Conservation (phyloP, 2,329 filamentous ascomycete species). For the Ascochyta viciae-villosae region DNA sequence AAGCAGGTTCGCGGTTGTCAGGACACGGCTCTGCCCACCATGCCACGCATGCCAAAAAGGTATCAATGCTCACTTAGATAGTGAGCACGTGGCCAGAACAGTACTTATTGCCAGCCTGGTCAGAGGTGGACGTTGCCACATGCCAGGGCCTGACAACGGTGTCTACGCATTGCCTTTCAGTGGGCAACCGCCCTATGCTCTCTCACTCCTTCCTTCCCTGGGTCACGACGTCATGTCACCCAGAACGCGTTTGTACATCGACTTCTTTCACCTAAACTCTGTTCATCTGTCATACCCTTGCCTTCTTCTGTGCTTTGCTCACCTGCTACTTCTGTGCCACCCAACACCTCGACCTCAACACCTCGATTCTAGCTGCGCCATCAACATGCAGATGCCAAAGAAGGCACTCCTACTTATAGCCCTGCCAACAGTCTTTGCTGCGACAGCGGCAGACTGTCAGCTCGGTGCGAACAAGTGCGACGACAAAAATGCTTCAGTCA, state of each 20-base stretch:
- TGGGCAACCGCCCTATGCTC: neutral
- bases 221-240: neutral
- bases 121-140: too few relatives aligned
- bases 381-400: neutral
- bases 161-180: neutral
- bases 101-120: too few relatives aligned
- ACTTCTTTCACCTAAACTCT: neutral
- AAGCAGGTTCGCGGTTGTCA: too few relatives aligned
- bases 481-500: neutral
- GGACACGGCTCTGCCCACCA: too few relatives aligned
- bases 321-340: neutral
- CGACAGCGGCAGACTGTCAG: neutral
- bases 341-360: too few relatives aligned
- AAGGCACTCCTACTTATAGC: neutral
- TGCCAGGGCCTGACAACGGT: too few relatives aligned
- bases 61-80: too few relatives aligned
- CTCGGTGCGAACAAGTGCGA: slow-evolving; percentile 11
- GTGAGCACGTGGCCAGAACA: too few relatives aligned
- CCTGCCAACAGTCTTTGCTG: neutral
- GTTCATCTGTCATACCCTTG: neutral
- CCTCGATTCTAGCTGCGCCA: neutral
- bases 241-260: neutral
- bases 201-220: neutral
- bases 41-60: too few relatives aligned
- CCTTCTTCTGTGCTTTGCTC: too few relatives aligned